phyloP scores from a whole-genome alignment of 2,329 filamentous ascomycete genomes.

The Botrytis squamosa region DNA sequence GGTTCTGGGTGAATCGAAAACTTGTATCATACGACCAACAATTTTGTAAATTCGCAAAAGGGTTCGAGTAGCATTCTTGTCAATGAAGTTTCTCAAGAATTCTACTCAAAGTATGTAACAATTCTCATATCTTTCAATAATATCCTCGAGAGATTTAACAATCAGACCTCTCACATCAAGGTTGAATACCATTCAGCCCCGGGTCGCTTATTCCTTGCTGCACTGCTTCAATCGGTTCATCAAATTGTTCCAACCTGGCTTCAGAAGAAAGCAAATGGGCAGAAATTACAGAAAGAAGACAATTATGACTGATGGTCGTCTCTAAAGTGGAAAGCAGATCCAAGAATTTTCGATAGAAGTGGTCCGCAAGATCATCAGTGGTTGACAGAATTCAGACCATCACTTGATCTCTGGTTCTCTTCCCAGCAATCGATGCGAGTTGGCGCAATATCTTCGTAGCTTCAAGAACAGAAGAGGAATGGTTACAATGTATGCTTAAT shows the following conservation, averaged over 20 bases:
- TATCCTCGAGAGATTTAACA: not conserved
- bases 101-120: conserved; percentile 18
- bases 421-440: not conserved
- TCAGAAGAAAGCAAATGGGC: not conserved
- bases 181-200: not conserved
- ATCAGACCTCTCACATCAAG: not conserved
- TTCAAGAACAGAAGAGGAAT: not conserved
- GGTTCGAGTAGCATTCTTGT: not conserved
- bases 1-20: not conserved
- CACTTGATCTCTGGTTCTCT: not conserved
- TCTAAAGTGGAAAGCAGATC: not conserved
- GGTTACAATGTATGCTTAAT: conserved; percentile 27
- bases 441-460: not conserved
- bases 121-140: conserved; percentile 30
- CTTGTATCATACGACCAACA: not conserved
- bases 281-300: not conserved
- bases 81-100: not conserved
- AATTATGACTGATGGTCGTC: not conserved
- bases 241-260: not conserved
- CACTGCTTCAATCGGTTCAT: not conserved
- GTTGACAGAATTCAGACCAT: not conserved
- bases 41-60: not conserved
- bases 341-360: not conserved
- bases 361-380: not conserved
- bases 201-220: not conserved